Percentiles rank a stretch among this genome's conserved stretches.
Evolutionary conservation across 176 grass and related monocot species (phyloP).

Genomic region (Leersia perrieri): DNA sequence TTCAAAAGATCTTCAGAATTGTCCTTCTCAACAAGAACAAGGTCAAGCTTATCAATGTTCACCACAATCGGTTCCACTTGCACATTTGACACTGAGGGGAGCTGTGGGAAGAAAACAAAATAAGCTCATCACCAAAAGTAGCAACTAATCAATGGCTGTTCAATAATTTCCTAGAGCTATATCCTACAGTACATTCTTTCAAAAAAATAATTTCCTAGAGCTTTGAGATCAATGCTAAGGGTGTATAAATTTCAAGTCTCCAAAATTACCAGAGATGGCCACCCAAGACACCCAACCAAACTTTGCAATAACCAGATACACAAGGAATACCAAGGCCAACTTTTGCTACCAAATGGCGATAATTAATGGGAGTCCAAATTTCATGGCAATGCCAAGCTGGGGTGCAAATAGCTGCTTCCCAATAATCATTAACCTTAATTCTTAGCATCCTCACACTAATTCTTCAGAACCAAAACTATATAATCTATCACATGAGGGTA

Average conservation of each 20-base stretch:
- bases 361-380: not conserved
- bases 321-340: not conserved
- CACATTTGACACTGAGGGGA: conserved; percentile 96
- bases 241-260: not conserved
- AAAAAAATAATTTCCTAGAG: not conserved
- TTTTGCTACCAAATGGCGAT: not conserved
- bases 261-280: not conserved
- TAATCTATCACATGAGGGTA: not conserved
- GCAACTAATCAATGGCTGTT: not conserved
- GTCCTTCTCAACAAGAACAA: conserved; percentile 86
- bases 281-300: not conserved
- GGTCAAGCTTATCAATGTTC: conserved; percentile 87
- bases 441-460: not conserved
- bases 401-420: not conserved
- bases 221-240: not conserved
- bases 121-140: not conserved
- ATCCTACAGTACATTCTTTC: too few relatives aligned
- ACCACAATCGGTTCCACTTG: conserved; percentile 93
- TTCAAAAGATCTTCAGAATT: conserved; percentile 71
- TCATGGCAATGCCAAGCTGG: not conserved
- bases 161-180: not conserved
- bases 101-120: conserved; percentile 41
- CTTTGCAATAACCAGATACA: not conserved
- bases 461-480: not conserved
- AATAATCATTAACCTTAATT: not conserved